Conservation (phyloP, 2,329 filamentous ascomycete genomes). For the Lasiodiplodia sp. region DNA sequence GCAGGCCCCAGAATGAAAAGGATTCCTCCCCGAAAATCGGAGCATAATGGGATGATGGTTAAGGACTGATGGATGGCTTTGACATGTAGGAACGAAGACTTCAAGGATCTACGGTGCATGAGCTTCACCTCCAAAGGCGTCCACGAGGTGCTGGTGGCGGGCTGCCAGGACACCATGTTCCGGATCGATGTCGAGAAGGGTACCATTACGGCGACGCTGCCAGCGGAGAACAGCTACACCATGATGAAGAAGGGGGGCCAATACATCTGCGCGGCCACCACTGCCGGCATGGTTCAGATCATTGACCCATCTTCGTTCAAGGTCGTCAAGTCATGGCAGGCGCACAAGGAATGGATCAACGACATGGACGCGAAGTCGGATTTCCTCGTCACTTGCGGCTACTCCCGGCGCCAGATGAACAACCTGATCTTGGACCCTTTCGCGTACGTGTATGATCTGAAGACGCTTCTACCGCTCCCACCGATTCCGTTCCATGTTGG, state of each 20-base stretch:
- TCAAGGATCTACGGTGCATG: slow-evolving; percentile 92
- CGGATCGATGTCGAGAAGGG: slow-evolving; percentile 70
- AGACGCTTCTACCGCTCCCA: slow-evolving; percentile 84
- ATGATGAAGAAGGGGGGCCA: slow-evolving; percentile 87
- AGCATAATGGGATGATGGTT: neutral
- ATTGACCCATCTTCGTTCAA: slow-evolving; percentile 80
- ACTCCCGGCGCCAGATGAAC: slow-evolving; percentile 80
- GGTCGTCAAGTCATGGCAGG: slow-evolving; percentile 86
- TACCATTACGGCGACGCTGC: slow-evolving; percentile 58
- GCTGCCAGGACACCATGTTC: slow-evolving; percentile 86
- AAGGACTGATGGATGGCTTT: slow-evolving; percentile 25
- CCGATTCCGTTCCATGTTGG: slow-evolving; percentile 93
- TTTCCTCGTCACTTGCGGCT: slow-evolving; percentile 94
- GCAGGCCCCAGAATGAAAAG: neutral
- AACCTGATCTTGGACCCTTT: slow-evolving; percentile 88
- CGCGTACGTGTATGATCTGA: slow-evolving; percentile 94
- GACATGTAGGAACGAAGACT: slow-evolving; percentile 69
- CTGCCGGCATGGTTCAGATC: slow-evolving; percentile 82
- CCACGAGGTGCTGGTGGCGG: slow-evolving; percentile 84
- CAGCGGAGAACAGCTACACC: slow-evolving; percentile 79
- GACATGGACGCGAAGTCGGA: slow-evolving; percentile 98
- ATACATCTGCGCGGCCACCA: slow-evolving; percentile 91
- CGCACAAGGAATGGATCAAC: slow-evolving; percentile 86
- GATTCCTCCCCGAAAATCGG: slow-evolving; percentile 17
- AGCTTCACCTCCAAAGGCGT: slow-evolving; percentile 89